Evolutionary conservation across 352 stramenopile species (phyloP).

Genomic region (Pythium dissimile): DNA sequence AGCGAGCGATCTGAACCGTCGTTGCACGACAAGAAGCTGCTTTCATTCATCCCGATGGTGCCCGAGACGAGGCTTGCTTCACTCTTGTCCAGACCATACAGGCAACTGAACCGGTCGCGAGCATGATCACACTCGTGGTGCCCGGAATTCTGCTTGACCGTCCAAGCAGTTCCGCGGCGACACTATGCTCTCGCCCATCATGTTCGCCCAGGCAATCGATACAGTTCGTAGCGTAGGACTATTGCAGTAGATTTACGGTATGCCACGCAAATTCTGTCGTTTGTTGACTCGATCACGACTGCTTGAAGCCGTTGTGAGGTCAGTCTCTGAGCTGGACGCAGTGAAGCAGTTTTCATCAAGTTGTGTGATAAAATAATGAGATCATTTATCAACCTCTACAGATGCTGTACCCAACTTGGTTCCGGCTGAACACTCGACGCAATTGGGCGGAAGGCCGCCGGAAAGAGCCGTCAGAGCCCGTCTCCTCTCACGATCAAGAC

Average conservation of each 20-base stretch:
- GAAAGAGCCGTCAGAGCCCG: not conserved
- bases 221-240: not conserved
- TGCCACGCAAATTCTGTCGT: not conserved
- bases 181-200: constrained; percentile 2
- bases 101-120: constrained; percentile 25
- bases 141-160: constrained; percentile 28
- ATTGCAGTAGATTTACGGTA: no score
- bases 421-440: not conserved
- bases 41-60: constrained; percentile 46
- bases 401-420: not conserved
- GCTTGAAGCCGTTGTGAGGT: not conserved
- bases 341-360: no score
- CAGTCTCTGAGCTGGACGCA: not conserved
- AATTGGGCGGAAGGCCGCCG: not conserved
- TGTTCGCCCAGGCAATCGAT: constrained; percentile 8
- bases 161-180: constrained; percentile 19
- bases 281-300: not conserved
- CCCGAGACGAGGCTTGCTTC: constrained; percentile 44
- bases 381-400: not conserved
- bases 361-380: not conserved
- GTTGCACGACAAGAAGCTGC: no score
- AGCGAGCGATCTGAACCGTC: constrained; percentile 64
- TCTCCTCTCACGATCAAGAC: not conserved
- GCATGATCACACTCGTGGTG: constrained; percentile 37
- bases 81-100: constrained; percentile 44